Evolutionary conservation across 306 rosid genomes (phyloP), one percentile per base, ranked within the genome.

Genomic region (Malus asiatica): DNA sequence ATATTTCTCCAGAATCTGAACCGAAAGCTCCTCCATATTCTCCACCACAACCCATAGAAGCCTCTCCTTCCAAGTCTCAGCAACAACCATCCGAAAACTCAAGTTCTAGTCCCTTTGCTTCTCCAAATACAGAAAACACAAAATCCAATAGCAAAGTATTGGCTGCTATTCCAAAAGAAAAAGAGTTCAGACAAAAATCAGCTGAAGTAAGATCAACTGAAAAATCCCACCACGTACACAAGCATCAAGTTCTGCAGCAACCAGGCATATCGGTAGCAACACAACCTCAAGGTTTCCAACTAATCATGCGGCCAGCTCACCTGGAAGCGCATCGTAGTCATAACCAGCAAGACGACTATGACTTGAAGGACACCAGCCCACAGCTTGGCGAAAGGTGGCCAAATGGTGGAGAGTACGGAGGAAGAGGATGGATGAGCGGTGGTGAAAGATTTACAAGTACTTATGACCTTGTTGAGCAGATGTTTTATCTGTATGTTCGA

Each of bases 381-480:
- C 90, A 88, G 61, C 96, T 94, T 1, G 97, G 97, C 0, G 94
- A 86, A 87, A 77, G 89, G 48, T 91, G 98, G 98, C 91, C 93
- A 29, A 90, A 78, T 77, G 76, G 78, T 16, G 87, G 88, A 75
- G 85, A 70, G 2, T 81, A 74, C n/a, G 87, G 90, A 19, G 87
- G 90, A 69, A 80, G 90, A 82, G 96, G 93, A 48, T 90, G 94
- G 97, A 83, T 87, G 92, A 83, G 58, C 18, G 76, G 90, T 16
- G 98, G 90, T 11, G 98, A 90, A 84, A 88, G 93, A 82, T 77
- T 79, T 30, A 32, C 96, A 6, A 89, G 90, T 80, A 87, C 97
- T 30, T 89, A 92, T 69, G 98, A 95, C 77, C 93, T 95, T 20
- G 97, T 95, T 57, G 96, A 95, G 88, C 97, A 92, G 81, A 89